Base-by-base conservation (phyloP, 768 basidiomycete genomes). In the Trametes meyenii region DNA sequence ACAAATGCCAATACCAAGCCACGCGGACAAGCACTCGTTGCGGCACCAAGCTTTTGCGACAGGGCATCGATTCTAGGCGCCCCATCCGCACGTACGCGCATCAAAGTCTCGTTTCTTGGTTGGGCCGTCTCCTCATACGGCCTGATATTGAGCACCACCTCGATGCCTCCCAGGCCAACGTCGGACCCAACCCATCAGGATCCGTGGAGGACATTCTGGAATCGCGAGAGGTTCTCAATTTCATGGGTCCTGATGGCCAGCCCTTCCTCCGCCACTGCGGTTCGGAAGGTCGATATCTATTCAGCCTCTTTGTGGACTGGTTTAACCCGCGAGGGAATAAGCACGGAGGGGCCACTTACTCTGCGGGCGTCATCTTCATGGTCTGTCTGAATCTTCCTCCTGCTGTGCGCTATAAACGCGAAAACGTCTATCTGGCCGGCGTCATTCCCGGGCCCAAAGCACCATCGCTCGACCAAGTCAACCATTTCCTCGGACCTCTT, bases 301-400 rank as follows among this genome's bases (percentile, higher is more conserved):
- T 45, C 51, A 50, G 49, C 21, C 42, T 64, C 3, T 45, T 51
- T 6, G 50, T 60, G 13, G 63, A 64, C 38, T 43, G 63, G 24
- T 64, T 64, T 54, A 59, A 64, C 50, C 63, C 63, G 0, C 48
- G 36, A 6, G 43, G 40, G 8, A 43, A 42, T 16, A 50, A 39
- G 17, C 23, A 44, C 5, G 52, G 52, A 2, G 45, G 39, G 4
- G 21, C 59, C 3, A 8, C 39, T 1, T 24, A 44, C 4, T 57
- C 60, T 1, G 49, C 38, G 12, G 73, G 75, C 3, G 54, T 77
- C 11, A 72, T 78, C 8, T 72, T 72, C 1, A 63, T 74, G 38
- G 68, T 69, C 14, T 72, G 71, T 52, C 63, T 78, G 2, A 78
- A 76, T 43, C 68, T 80, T 2, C 74, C 75, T 1, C 53, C 61